Base-by-base conservation (phyloP, 805 yeast genomes). In the Saturnispora galanensis region DNA sequence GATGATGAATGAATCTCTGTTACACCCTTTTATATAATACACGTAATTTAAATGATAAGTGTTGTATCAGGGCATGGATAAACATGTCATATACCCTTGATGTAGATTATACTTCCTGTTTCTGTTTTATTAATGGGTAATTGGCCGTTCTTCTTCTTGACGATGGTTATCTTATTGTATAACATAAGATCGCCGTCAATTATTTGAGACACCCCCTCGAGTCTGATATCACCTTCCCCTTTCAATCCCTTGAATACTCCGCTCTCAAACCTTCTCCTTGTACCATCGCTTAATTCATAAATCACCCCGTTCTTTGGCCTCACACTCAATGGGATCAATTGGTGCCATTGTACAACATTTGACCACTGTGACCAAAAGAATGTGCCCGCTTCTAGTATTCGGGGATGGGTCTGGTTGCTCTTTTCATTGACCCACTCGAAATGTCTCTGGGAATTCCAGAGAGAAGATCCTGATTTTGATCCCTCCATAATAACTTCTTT, bases 371-470 rank as follows among this genome's bases (percentile, higher is more conserved):
- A 42, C 45, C 45, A 42, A 18, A 42, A 42, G 30, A 42, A 42
- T 10, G 40, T 35, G 11, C 17, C 17, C 15, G 29, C 21, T 26
- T 34, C 44, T 7, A 41, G 11, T 12, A 35, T 10, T n/a, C 44
- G 10, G 17, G 39, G 35, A 30, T 41, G 16, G 29, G 9, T 18
- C 36, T 28, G 9, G 39, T 16, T 36, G 26, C 26, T 21, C 26
- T 16, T 30, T 13, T 38, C 40, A 13, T 31, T 32, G n/a, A 42
- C 45, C 40, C 40, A 42, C 8, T 42, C 45, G n/a, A 42, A 42
- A 26, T 42, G 45, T 31, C 45, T n/a, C 32, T 32, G 15, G 5
- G 41, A 17, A n/a, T 12, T n/a, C 45, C 45, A 42, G 4, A 42
- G 34, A 7, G 16, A 33, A 3, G 8, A 12, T 5, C 32, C 12